Percentiles rank a stretch among this genome's conserved stretches.
phyloP scores from a whole-genome alignment of 2,329 filamentous ascomycete species.

The Onygenales sp. region DNA sequence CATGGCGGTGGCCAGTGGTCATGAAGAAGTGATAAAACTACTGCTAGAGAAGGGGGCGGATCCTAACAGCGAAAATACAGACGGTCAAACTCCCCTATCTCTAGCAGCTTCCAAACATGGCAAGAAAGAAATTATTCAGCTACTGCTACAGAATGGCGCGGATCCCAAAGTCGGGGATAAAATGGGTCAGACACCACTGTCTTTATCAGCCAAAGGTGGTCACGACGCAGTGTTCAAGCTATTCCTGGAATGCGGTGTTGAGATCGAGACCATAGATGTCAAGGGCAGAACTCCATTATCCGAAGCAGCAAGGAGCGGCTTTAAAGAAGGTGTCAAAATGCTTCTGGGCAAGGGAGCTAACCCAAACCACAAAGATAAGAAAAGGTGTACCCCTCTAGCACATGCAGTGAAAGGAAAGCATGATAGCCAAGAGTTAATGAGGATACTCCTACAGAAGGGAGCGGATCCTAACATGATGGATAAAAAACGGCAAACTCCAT shows the following conservation, averaged over 20 bases:
- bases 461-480: slow-evolving; percentile 2
- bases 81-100: too few relatives aligned
- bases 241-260: not conserved
- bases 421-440: too few relatives aligned
- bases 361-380: too few relatives aligned
- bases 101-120: too few relatives aligned
- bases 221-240: not conserved
- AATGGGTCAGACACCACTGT: not conserved
- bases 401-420: too few relatives aligned
- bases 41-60: slow-evolving; percentile 4
- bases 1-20: not conserved
- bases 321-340: not conserved
- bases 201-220: not conserved
- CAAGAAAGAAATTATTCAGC: too few relatives aligned
- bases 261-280: not conserved
- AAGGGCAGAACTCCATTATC: not conserved
- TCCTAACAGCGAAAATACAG: not conserved
- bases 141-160: slow-evolving; percentile 2
- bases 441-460: not conserved
- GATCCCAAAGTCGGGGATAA: not conserved
- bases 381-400: too few relatives aligned
- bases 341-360: not conserved
- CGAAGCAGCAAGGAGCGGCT: not conserved
- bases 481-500: slow-evolving; percentile 2
- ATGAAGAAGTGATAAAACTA: not conserved